Evolutionary conservation across 2,329 filamentous ascomycete genomes (phyloP).

Genomic region (Teratosphaeria epicoccoides): DNA sequence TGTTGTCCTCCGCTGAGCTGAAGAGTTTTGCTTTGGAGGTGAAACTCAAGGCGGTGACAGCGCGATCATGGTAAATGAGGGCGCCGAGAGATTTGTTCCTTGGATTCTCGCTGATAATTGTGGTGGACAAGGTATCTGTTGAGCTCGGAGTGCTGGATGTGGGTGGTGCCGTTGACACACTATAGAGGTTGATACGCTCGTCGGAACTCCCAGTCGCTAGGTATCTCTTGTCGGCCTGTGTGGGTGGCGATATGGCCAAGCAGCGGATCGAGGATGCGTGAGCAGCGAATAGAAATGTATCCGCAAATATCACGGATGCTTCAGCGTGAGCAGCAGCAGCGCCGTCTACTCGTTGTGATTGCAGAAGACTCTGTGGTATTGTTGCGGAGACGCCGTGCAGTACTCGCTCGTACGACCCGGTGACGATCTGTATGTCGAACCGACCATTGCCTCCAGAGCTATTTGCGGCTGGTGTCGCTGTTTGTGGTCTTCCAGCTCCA

Average conservation of each 20-base stretch:
- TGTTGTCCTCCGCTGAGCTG: constrained; percentile 81
- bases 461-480: not conserved
- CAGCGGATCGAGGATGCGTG: constrained; percentile 84
- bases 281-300: constrained; percentile 92
- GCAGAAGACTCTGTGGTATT: constrained; percentile 36
- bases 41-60: constrained; percentile 69
- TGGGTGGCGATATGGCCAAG: constrained; percentile 66
- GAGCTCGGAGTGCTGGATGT: constrained; percentile 50
- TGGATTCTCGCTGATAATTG: constrained; percentile 70
- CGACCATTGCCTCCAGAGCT: constrained; percentile 2
- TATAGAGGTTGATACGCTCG: constrained; percentile 91
- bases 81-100: constrained; percentile 82
- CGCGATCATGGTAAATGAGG: constrained; percentile 74
- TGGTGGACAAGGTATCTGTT: constrained; percentile 52
- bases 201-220: constrained; percentile 88
- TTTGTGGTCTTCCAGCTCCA: not conserved
- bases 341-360: constrained; percentile 9
- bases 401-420: constrained; percentile 87
- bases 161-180: constrained; percentile 51
- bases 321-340: constrained; percentile 11
- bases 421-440: constrained; percentile 73
- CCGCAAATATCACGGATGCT: constrained; percentile 57
- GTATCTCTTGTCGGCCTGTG: constrained; percentile 61
- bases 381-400: constrained; percentile 83
- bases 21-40: constrained; percentile 80